Evolutionary conservation across 306 rosid species (phyloP).

Genomic region (Castanopsis chinensis): DNA sequence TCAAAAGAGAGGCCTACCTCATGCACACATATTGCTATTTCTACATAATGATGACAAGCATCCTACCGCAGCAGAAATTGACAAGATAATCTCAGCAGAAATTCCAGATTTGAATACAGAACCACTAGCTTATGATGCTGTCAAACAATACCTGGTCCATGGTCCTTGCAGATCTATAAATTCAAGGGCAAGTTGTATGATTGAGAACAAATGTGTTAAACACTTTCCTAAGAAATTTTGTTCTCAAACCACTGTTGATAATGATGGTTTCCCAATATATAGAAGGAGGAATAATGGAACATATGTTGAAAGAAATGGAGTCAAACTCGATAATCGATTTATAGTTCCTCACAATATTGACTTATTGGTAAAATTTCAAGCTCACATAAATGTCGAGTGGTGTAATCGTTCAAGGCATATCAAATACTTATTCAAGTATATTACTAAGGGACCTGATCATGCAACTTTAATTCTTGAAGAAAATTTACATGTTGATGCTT

Average conservation of each 20-base stretch:
- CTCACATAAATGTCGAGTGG: background rate
- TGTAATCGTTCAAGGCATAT: background rate
- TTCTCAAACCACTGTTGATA: background rate
- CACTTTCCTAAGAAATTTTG: background rate
- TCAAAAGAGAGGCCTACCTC: background rate
- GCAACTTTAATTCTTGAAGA: background rate
- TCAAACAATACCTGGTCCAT: background rate
- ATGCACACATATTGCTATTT: background rate
- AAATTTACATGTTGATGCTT: background rate
- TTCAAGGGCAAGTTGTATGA: background rate
- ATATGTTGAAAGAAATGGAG: background rate
- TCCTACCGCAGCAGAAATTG: too few species aligned
- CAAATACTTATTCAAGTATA: background rate
- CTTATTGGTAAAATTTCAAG: background rate
- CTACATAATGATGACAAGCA: background rate
- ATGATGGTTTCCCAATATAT: background rate
- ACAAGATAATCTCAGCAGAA: background rate
- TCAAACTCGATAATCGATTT: background rate
- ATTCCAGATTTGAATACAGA: background rate
- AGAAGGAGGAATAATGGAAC: background rate
- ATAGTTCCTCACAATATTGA: background rate
- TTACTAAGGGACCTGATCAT: background rate
- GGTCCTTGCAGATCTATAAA: background rate
- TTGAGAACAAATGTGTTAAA: background rate
- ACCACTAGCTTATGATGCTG: background rate